Conservation (phyloP, 352 stramenopile species). For the Aphanomyces invadans region DNA sequence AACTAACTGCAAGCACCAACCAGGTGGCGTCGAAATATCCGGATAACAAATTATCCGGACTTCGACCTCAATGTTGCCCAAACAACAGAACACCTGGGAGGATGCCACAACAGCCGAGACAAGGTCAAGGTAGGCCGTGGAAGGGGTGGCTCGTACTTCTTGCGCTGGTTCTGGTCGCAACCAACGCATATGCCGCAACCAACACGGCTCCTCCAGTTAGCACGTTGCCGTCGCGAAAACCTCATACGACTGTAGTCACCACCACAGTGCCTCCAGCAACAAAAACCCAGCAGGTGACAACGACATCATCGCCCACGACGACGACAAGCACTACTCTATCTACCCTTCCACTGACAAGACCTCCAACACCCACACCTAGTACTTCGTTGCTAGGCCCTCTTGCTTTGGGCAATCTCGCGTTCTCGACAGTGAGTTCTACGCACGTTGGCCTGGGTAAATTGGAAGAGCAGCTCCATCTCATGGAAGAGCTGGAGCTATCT, state of each 20-base stretch:
- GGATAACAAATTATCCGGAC: constrained; percentile 2
- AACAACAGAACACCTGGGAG: too few species aligned
- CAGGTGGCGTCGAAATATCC: neutral
- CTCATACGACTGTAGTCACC: neutral
- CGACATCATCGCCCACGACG: neutral
- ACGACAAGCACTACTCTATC: neutral
- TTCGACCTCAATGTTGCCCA: too few species aligned
- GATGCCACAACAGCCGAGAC: too few species aligned
- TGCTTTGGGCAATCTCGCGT: neutral
- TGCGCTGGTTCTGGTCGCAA: neutral
- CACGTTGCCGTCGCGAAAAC: neutral
- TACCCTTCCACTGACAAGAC: neutral
- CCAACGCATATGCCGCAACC: neutral
- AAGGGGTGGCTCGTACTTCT: too few species aligned
- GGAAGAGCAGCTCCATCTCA: constrained; percentile 13
- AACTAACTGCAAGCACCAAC: constrained; percentile 3
- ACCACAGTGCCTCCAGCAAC: too few species aligned
- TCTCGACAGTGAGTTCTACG: neutral
- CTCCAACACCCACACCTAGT: neutral
- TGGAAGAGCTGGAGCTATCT: constrained; percentile 16
- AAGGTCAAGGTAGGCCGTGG: too few species aligned
- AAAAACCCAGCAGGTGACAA: neutral
- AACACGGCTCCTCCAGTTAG: neutral
- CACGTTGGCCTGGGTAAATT: constrained; percentile 2
- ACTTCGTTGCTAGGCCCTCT: neutral